A percentile compares a stretch with the other conserved stretches of the same genome.
Evolutionary conservation across 208 protist genomes (phyloP).

Genomic region (Wallacemonas sp.): DNA sequence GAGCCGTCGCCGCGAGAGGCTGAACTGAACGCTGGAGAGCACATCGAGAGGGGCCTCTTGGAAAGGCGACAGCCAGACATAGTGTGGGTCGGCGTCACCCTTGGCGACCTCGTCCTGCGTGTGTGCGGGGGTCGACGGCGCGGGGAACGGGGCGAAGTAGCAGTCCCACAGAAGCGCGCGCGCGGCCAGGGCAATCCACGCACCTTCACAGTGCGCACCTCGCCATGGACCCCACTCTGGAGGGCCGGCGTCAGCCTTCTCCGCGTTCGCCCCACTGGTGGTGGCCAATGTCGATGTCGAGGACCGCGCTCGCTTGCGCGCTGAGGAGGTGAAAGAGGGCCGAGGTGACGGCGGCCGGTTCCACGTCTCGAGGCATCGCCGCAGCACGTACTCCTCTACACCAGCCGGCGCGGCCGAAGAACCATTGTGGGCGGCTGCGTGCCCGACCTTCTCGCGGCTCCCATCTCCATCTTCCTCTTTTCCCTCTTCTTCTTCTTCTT

Average conservation of each 20-base stretch:
- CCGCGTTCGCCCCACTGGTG: neutral
- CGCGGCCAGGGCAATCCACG: constrained; percentile 65
- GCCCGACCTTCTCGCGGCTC: neutral
- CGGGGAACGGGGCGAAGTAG: constrained; percentile 38
- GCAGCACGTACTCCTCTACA: constrained; percentile 60
- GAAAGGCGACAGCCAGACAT: constrained; percentile 68
- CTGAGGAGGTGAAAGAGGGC: no score
- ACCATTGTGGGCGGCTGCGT: constrained; percentile 5
- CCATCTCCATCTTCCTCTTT: neutral
- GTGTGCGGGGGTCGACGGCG: neutral
- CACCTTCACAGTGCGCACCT: constrained; percentile 77
- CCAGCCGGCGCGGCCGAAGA: constrained; percentile 21
- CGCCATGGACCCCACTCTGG: constrained; percentile 33
- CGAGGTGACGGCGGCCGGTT: constrained; percentile 14
- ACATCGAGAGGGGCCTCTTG: constrained; percentile 70
- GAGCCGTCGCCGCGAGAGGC: constrained; percentile 33
- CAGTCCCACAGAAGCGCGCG: constrained; percentile 67
- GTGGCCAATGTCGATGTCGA: neutral
- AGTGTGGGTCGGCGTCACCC: neutral
- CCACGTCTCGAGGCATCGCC: constrained; percentile 30
- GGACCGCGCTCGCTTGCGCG: neutral
- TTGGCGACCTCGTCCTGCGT: neutral
- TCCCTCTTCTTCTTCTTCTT: neutral
- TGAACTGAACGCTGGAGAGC: constrained; percentile 35
- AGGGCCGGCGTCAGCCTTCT: neutral